Evolutionary conservation across 2,329 filamentous ascomycete species (phyloP), one percentile per base, ranked within the genome.

Genomic region (Colletotrichum musicola): DNA sequence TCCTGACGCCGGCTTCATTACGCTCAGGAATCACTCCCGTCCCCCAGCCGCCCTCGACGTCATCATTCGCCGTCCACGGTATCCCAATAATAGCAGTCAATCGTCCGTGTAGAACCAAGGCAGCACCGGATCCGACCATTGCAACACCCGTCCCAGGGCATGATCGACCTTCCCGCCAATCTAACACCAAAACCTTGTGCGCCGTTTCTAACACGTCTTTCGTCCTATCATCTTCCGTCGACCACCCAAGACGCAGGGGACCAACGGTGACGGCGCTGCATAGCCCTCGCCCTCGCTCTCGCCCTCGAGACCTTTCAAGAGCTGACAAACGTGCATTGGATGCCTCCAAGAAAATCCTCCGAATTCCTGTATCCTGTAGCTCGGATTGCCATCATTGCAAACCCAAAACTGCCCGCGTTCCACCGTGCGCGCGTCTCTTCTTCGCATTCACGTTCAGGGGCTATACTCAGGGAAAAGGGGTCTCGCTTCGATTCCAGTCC

Each of bases 121-220:
- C 22, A 46, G 50, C 4, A 50, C 59, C 64, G 60, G 51, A 57
- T 67, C 51, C 59, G 64, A 51, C 38, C 44, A 46, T 25, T 30
- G 56, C 44, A 57, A 42, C 35, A 47, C 51, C 38, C 46, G 60
- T 57, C 60, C 57, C 27, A 30, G 53, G 53, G 60, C 60, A 67
- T 64, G 65, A 59, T 68, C 61, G 62, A 49, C 62, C 30, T 40
- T 68, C 42, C 49, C 61, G 61, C 49, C 14, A 64, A 68, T 65
- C 40, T 61, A 27, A 59, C 49, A 42, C 42, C 38, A 49, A 35
- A 59, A 64, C 61, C 65, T 59, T 53, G 44, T 57, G 46, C 30
- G 47, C 50, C 51, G 50, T 56, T 27, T n/a, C 46, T 40, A 42
- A 16, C 20, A 20, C 25, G 38, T 3, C 20, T 46, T 16, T 56